Evolutionary conservation across 768 basidiomycete genomes (phyloP), one percentile per base, ranked within the genome.

Genomic region (Crepidotus variabilis): DNA sequence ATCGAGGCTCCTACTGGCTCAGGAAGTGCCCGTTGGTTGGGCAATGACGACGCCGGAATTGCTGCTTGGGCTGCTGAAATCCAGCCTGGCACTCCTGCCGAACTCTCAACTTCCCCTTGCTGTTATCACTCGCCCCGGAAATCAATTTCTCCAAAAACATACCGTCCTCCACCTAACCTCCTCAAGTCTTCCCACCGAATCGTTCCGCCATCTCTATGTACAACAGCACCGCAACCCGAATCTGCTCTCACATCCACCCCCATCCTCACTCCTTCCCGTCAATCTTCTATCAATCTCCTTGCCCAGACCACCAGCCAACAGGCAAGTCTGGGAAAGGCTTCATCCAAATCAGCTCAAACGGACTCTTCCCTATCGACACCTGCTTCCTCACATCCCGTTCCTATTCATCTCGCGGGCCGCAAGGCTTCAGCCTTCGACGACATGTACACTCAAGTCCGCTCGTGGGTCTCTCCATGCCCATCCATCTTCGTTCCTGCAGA

Each of bases 351-450:
- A n/a, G 67, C 69, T 43, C 69, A 73, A 21, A 75, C 79, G 1
- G 79, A 80, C 23, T 78, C 82, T 0, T 79, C 80, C 50, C 69
- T 85, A 59, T 73, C 80, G 0, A 84, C 84, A 21, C 82, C 77
- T 16, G 72, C 69, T 55, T 82, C 76, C 56, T 66, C 72, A 60
- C 62, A 68, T 48, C 64, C 70, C 47, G 54, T 72, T 55, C 64
- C 78, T 61, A 71, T 82, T 62, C 68, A 79, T 34, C 56, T 60
- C 8, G 54, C 59, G 10, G 58, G 58, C 51, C 56, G 63, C 45
- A 65, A 65, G 55, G 57, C 65, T 10, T 73, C 78, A 0, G 62
- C 74, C 1, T 64, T 80, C 47, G 73, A 69, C 52, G 58, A 69
- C 5, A 69, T 81, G 47, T 69, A 71, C 39, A 72, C 71, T 36